Evolutionary conservation across 208 protist species (phyloP).

Genomic region (Trypanosoma boissoni): DNA sequence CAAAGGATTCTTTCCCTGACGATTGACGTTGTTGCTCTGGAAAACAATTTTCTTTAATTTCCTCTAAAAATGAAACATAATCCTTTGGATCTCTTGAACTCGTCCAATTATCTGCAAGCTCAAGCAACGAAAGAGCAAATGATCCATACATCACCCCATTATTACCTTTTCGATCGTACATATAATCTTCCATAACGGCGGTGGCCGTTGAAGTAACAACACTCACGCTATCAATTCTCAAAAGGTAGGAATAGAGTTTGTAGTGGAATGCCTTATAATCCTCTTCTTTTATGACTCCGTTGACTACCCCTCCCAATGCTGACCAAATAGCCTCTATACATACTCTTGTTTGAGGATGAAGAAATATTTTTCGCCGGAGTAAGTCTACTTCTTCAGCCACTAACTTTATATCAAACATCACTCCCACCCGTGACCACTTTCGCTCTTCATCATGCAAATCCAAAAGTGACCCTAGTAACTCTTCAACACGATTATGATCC

Average conservation of each 20-base stretch:
- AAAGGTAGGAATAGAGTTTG: constrained; percentile 48
- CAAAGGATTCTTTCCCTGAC: constrained; percentile 6
- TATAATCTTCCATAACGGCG: constrained; percentile 51
- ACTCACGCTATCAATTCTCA: constrained; percentile 47
- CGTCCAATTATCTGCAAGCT: constrained; percentile 80
- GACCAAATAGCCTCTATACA: constrained; percentile 54
- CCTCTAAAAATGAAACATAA: constrained; percentile 40
- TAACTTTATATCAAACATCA: constrained; percentile 69
- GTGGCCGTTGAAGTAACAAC: constrained; percentile 40
- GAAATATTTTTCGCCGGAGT: constrained; percentile 38
- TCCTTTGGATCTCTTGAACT: constrained; percentile 30
- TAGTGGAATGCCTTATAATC: constrained; percentile 63
- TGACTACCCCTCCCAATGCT: constrained; percentile 25
- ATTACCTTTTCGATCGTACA: constrained; percentile 41
- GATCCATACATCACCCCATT: constrained; percentile 47
- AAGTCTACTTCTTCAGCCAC: constrained; percentile 51
- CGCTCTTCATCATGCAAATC: constrained; percentile 44
- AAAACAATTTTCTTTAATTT: constrained; percentile 22
- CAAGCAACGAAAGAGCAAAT: constrained; percentile 67
- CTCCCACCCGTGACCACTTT: constrained; percentile 47
- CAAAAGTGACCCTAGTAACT: constrained; percentile 46
- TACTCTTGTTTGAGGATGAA: constrained; percentile 35
- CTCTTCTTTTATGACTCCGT: constrained; percentile 37
- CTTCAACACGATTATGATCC: constrained; percentile 30
- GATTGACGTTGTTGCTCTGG: background rate